Conservation (phyloP, 2,329 filamentous ascomycete genomes). For the Arthrobotrys sinensis region DNA sequence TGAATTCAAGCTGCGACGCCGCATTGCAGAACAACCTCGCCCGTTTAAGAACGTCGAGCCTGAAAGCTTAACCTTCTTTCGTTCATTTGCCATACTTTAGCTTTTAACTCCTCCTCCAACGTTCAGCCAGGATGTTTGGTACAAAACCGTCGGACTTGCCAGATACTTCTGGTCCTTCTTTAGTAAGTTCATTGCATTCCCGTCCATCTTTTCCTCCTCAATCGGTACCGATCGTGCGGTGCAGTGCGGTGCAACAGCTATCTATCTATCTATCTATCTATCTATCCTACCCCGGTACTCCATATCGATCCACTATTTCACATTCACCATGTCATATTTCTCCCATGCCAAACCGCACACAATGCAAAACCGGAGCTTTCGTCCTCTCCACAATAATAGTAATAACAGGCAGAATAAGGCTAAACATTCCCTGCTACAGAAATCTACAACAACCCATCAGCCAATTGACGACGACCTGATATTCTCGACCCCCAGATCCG, state of each 20-base stretch:
- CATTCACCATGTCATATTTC: conserved; percentile 3
- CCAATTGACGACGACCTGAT: conserved; percentile 35
- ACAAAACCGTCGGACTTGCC: conserved; percentile 54
- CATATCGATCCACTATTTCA: neutral
- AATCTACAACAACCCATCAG: conserved; percentile 3
- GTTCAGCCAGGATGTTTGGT: conserved; percentile 38
- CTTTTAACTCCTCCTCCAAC: conserved; percentile 5
- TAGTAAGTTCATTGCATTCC: conserved; percentile 50
- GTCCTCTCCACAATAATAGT: conserved; percentile 2
- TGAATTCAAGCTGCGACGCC: conserved; percentile 11
- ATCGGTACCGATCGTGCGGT: conserved; percentile 13
- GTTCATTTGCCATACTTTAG: conserved; percentile 12
- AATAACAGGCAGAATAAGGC: conserved; percentile 32
- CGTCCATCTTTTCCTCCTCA: neutral
- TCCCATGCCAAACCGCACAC: conserved; percentile 14
- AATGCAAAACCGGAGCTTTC: conserved; percentile 45
- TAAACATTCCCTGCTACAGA: conserved; percentile 43
- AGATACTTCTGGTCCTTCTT: conserved; percentile 39
- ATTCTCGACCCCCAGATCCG: conserved; percentile 55
- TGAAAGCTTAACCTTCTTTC: conserved; percentile 44
- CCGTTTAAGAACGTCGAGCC: conserved; percentile 35
- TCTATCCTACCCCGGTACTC: no score
- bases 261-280: neutral
- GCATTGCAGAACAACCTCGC: conserved; percentile 4
- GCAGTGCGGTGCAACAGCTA: neutral